Conservation (phyloP, 306 rosid species). For the Aeschynomene evenia region DNA sequence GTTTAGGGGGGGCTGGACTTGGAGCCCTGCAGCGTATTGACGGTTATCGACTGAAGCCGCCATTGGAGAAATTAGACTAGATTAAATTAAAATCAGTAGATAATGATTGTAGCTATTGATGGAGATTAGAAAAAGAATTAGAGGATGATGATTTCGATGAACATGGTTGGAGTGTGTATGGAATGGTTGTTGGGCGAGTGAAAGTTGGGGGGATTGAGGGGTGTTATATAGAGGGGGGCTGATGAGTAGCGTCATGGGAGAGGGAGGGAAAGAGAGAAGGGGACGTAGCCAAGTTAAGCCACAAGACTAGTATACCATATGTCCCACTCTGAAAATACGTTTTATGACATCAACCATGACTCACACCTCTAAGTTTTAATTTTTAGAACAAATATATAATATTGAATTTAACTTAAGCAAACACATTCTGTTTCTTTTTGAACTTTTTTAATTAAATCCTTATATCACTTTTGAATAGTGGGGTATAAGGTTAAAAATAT, state of each 20-base stretch:
- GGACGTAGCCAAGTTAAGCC: background rate
- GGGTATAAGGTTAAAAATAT: too few species aligned
- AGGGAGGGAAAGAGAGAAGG: background rate
- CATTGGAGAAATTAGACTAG: conserved; percentile 45
- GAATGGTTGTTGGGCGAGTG: background rate
- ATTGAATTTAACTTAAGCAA: too few species aligned
- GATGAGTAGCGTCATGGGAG: background rate
- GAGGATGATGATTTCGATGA: background rate
- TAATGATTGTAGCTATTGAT: background rate
- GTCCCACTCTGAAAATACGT: background rate
- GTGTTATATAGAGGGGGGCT: background rate
- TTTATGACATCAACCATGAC: too few species aligned
- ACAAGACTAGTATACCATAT: background rate
- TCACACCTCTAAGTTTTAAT: too few species aligned
- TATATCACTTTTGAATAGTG: too few species aligned
- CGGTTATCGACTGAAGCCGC: conserved; percentile 68
- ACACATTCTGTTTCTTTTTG: too few species aligned
- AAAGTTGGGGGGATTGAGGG: background rate
- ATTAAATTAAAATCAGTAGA: too few species aligned
- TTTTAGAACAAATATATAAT: too few species aligned
- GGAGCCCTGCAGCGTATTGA: conserved; percentile 32
- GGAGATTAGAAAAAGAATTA: background rate
- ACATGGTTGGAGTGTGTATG: too few species aligned
- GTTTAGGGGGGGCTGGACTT: conserved; percentile 29
- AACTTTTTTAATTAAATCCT: too few species aligned